A percentile compares a stretch with the other conserved stretches of the same genome.
These are phyloP conservation scores for maize (Zea mays) DNA, from an alignment of 176 grass and related monocot species.

Conservation along the genomic window Zm-B73-REFERENCE-NAM-5.0 NC_050099.1:226196001-226196500, in stretches of 20 bases:
- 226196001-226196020: no score
- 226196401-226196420: not conserved
- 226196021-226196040: no score
- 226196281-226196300: not conserved
- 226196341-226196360: not conserved
- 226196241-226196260: not conserved
- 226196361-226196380: not conserved
- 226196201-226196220: no score
- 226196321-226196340: not conserved
- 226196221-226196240: not conserved
- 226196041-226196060: no score
- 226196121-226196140: no score
- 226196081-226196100: no score
- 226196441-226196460: constrained; percentile 5
- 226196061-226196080: no score
- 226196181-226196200: no score
- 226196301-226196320: not conserved
- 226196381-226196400: not conserved
- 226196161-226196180: no score
- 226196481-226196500: constrained; percentile 62
- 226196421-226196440: not conserved
- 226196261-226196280: not conserved
- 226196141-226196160: no score
- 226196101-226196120: no score
- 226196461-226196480: constrained; percentile 40